Conservation (phyloP, 1,284 basidiomycete species). For the Ceratobasidium papillatum region DNA sequence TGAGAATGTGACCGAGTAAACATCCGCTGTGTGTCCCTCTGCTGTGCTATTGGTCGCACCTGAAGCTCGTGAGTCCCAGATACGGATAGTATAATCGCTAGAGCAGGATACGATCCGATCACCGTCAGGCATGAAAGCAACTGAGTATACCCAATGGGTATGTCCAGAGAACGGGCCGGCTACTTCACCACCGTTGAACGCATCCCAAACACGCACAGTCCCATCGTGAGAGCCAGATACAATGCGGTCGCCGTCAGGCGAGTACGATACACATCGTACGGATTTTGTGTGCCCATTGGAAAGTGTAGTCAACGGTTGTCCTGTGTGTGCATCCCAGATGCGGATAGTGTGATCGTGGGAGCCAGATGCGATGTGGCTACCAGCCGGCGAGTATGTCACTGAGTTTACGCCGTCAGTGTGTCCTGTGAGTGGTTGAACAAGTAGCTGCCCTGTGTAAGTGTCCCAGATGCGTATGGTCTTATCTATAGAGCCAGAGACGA, state of each 20-base stretch:
- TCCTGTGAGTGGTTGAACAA: neutral
- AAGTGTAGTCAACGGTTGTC: too few relatives aligned
- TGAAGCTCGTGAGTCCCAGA: slow-evolving; percentile 28
- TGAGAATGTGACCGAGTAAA: neutral
- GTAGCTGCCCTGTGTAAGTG: neutral
- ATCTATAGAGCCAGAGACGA: slow-evolving; percentile 33
- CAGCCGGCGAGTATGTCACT: slow-evolving; percentile 1
- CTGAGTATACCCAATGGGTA: neutral
- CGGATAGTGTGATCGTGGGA: neutral
- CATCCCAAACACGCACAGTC: neutral
- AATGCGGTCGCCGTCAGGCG: slow-evolving; percentile 1
- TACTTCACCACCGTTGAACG: neutral
- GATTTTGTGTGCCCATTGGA: too few relatives aligned
- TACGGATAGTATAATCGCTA: slow-evolving; percentile 21
- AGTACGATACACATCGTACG: neutral
- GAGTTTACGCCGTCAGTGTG: neutral
- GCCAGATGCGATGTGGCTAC: neutral
- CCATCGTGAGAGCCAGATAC: slow-evolving; percentile 1
- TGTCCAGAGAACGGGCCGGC: neutral
- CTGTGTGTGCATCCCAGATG: neutral
- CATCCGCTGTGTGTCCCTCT: neutral
- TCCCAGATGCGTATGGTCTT: slow-evolving; percentile 31
- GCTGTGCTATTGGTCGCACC: neutral
- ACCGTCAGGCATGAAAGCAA: slow-evolving; percentile 38
- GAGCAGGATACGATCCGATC: slow-evolving; percentile 20